Percentiles rank a stretch among this genome's conserved stretches.
These are phyloP conservation scores for Saturnispora hagleri DNA, from an alignment of 805 yeast species.

Conservation along the genomic window DNA sequence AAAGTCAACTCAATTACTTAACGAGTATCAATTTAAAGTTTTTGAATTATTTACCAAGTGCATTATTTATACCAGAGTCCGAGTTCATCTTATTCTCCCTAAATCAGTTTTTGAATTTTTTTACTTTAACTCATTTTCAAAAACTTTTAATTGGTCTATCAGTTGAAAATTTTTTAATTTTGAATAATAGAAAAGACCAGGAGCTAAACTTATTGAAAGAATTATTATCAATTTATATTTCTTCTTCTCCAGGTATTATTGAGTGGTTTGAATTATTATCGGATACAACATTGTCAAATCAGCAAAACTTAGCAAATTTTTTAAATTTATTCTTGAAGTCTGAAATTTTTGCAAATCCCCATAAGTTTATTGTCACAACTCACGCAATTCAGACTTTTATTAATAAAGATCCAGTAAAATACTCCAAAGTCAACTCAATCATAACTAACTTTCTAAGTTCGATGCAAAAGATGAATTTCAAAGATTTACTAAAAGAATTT, in stretches of 20 bases:
- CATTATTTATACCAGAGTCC: slow-evolving; percentile 17
- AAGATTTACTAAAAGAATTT: slow-evolving; percentile 25
- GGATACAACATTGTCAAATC: slow-evolving; percentile 9
- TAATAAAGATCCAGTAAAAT: slow-evolving; percentile 3
- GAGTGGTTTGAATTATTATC: slow-evolving; percentile 20
- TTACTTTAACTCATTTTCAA: slow-evolving; percentile 20
- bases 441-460: slow-evolving; percentile 21
- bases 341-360: slow-evolving; percentile 23
- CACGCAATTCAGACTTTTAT: slow-evolving; percentile 10
- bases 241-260: slow-evolving; percentile 22
- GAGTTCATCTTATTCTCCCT: slow-evolving; percentile 25
- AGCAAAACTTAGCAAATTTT: slow-evolving; percentile 14
- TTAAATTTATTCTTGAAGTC: slow-evolving; percentile 20
- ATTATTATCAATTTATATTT: slow-evolving; percentile 19
- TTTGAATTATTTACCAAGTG: slow-evolving; percentile 11
- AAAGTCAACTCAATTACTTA: slow-evolving; percentile 19
- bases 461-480: slow-evolving; percentile 25
- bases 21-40: slow-evolving; percentile 15
- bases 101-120: slow-evolving; percentile 23
- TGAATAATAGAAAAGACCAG: slow-evolving; percentile 8
- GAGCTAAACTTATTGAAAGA: slow-evolving; percentile 13
- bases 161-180: slow-evolving; percentile 16
- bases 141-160: slow-evolving; percentile 21
- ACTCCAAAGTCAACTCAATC: slow-evolving; percentile 10
- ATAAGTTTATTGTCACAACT: slow-evolving; percentile 21